phyloP scores from a whole-genome alignment of 1,284 basidiomycete species.

The Phellopilus nigrolimitatus region DNA sequence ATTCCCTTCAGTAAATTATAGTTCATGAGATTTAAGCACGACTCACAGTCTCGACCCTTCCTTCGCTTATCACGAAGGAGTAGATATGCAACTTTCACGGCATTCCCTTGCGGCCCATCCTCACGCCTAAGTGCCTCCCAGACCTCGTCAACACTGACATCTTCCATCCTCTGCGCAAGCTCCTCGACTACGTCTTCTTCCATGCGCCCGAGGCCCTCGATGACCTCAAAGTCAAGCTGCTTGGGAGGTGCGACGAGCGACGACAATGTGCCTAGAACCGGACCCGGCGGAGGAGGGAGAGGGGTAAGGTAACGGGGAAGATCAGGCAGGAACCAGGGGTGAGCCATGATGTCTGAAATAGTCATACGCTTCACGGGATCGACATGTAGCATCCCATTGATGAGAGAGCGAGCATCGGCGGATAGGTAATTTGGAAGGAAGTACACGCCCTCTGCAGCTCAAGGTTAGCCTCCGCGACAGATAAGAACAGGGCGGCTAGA shows the following conservation, averaged over 20 bases:
- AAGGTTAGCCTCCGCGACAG: constrained; percentile 16
- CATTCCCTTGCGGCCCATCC: constrained; percentile 82
- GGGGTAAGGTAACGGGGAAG: constrained; percentile 86
- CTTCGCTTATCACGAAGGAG: constrained; percentile 86
- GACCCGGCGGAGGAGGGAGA: constrained; percentile 75
- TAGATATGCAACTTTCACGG: constrained; percentile 96
- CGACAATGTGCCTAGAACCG: constrained; percentile 67
- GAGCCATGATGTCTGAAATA: constrained; percentile 81
- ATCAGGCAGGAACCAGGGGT: constrained; percentile 84
- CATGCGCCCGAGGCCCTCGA: constrained; percentile 81
- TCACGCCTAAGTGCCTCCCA: constrained; percentile 81
- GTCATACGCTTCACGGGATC: constrained; percentile 93
- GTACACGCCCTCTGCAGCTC: constrained; percentile 69
- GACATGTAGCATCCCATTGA: constrained; percentile 84
- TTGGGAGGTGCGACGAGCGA: constrained; percentile 63
- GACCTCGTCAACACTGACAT: constrained; percentile 78
- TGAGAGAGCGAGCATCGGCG: constrained; percentile 70
- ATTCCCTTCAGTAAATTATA: constrained; percentile 20
- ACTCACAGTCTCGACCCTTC: constrained; percentile 75
- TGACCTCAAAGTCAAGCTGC: constrained; percentile 67
- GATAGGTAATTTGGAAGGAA: constrained; percentile 78
- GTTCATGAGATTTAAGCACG: background rate
- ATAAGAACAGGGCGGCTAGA: background rate
- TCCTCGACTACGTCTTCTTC: constrained; percentile 89
- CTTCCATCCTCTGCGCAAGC: constrained; percentile 68